A percentile compares a stretch with the other conserved stretches of the same genome.
Evolutionary conservation across 2,329 filamentous ascomycete genomes (phyloP).

Genomic region (Ophiostoma sp.): DNA sequence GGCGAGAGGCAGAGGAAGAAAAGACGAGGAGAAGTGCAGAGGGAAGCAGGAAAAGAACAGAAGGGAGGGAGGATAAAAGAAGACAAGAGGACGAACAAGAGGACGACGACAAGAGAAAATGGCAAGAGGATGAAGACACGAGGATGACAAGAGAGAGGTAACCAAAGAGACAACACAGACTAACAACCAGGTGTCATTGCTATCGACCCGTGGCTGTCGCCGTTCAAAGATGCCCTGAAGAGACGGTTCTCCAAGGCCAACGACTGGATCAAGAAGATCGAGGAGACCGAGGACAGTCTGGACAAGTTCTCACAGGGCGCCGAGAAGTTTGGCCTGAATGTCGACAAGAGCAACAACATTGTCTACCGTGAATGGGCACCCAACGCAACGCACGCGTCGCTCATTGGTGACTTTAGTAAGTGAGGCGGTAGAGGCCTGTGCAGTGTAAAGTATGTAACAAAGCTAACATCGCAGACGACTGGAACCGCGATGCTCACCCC

Average conservation of each 20-base stretch:
- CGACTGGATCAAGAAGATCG: constrained; percentile 78
- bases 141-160: not conserved
- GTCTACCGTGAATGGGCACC: constrained; percentile 95
- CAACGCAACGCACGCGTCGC: constrained; percentile 74
- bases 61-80: not conserved
- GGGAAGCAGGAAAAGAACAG: not conserved
- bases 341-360: constrained; percentile 76
- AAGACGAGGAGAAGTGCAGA: not conserved
- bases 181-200: constrained; percentile 64
- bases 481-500: constrained; percentile 74
- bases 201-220: constrained; percentile 83
- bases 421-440: constrained; percentile 15
- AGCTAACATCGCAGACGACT: constrained; percentile 58
- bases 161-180: not conserved
- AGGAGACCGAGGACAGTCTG: constrained; percentile 78
- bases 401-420: constrained; percentile 93
- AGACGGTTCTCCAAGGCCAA: constrained; percentile 73
- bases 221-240: constrained; percentile 73
- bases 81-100: not conserved
- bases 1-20: not conserved
- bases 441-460: not conserved
- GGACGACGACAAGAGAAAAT: not conserved
- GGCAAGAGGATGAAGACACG: not conserved
- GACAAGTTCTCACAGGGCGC: constrained; percentile 85
- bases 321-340: constrained; percentile 81